Percentiles rank a stretch among this genome's conserved stretches.
Conservation (phyloP, 495 filamentous ascomycete species). For the Poronia punctata region DNA sequence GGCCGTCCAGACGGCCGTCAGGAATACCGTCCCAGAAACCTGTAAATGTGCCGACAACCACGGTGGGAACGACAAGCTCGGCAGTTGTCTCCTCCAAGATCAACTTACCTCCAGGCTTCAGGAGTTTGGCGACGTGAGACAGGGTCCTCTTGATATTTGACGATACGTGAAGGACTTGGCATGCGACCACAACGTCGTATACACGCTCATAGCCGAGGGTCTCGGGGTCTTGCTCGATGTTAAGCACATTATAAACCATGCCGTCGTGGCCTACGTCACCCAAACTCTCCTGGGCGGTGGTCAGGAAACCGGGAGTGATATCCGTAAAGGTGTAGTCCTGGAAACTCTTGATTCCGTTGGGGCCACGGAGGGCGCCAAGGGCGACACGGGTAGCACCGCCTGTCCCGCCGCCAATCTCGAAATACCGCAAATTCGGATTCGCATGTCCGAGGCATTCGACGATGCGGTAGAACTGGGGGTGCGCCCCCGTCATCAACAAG, state of each 20-base stretch:
- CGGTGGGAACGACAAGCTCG: slow-evolving; percentile 1
- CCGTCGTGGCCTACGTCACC: slow-evolving; percentile 12
- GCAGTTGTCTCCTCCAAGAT: slow-evolving; percentile 21
- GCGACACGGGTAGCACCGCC: slow-evolving; percentile 33
- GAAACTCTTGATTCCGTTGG: slow-evolving; percentile 9
- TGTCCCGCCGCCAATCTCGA: slow-evolving; percentile 32
- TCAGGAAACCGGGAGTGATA: slow-evolving; percentile 41
- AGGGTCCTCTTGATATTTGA: slow-evolving; percentile 29
- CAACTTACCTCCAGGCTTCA: slow-evolving; percentile 35
- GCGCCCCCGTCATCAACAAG: slow-evolving; percentile 21
- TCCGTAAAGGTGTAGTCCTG: slow-evolving; percentile 39
- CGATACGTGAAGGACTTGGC: slow-evolving; percentile 43
- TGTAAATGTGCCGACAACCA: slow-evolving; percentile 12
- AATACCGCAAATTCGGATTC: slow-evolving; percentile 31
- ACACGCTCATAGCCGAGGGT: slow-evolving; percentile 36
- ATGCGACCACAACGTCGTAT: slow-evolving; percentile 46
- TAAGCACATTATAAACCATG: slow-evolving; percentile 22
- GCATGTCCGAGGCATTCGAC: slow-evolving; percentile 22
- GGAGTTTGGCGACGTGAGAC: slow-evolving; percentile 32
- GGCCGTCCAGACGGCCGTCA: slow-evolving; percentile 27
- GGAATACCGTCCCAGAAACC: slow-evolving; percentile 34
- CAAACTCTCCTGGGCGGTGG: slow-evolving; percentile 29
- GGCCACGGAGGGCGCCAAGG: slow-evolving; percentile 23
- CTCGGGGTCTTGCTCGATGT: slow-evolving; percentile 34
- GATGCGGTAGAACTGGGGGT: slow-evolving; percentile 13